Conservation (phyloP, 2,329 filamentous ascomycete genomes). For the Tolypocladium amazonense region DNA sequence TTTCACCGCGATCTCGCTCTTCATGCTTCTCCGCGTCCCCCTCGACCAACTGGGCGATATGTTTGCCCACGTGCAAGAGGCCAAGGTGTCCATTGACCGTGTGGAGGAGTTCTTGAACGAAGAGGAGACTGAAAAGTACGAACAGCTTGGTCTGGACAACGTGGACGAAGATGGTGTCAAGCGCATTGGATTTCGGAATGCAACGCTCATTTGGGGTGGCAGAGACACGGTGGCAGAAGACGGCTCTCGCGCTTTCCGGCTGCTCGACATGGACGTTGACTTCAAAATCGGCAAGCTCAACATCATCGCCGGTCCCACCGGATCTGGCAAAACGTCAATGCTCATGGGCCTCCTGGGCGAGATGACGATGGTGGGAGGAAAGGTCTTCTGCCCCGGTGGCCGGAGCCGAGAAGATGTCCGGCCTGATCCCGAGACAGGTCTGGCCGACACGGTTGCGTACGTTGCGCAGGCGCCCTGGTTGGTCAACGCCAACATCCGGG, state of each 20-base stretch:
- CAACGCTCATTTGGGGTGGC: slow-evolving; percentile 82
- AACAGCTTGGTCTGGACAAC: slow-evolving; percentile 64
- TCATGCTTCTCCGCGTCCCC: slow-evolving; percentile 85
- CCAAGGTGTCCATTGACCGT: slow-evolving; percentile 92
- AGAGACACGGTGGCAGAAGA: slow-evolving; percentile 50
- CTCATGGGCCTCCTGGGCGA: slow-evolving; percentile 94
- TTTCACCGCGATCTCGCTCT: slow-evolving; percentile 92
- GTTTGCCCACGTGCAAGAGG: slow-evolving; percentile 96
- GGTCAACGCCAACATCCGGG: slow-evolving; percentile 88
- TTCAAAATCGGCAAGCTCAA: slow-evolving; percentile 84
- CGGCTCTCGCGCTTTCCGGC: slow-evolving; percentile 64
- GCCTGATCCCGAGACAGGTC: slow-evolving; percentile 69
- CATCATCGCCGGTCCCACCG: slow-evolving; percentile 85
- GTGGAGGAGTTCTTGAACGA: slow-evolving; percentile 90
- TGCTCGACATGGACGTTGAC: slow-evolving; percentile 73
- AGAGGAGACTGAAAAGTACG: slow-evolving; percentile 92
- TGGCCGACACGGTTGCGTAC: slow-evolving; percentile 89
- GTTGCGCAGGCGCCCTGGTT: slow-evolving; percentile 96
- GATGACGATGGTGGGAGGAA: slow-evolving; percentile 78
- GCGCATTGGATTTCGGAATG: slow-evolving; percentile 74
- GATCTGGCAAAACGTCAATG: slow-evolving; percentile 89
- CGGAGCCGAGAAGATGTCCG: slow-evolving; percentile 76
- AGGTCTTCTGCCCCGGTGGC: slow-evolving; percentile 76
- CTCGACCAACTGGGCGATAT: slow-evolving; percentile 96
- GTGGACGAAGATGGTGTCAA: slow-evolving; percentile 57